Evolutionary conservation across 768 basidiomycete genomes (phyloP), one percentile per base, ranked within the genome.

Genomic region (Russula sp.): DNA sequence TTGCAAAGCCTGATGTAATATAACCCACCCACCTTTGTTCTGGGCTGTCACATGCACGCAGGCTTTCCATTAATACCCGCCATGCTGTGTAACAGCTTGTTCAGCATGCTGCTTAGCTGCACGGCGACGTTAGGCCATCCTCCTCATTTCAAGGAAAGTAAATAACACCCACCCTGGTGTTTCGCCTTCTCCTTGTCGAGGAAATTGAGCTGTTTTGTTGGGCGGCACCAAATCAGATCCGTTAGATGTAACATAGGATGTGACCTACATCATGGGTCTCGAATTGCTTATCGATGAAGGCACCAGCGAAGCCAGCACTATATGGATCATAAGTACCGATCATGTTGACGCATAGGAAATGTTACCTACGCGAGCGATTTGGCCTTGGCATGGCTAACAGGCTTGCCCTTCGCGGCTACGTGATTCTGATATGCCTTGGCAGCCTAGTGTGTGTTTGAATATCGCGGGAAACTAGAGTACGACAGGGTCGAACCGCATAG

Each of bases 371-470:
- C 63, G 60, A 83, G 69, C 74, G 86, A 79, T 76, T 87, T 88
- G n/a, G 83, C 84, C 70, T 77, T 77, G 13, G 72, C 79, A 71
- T 90, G 88, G 56, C 34, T 72, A 14, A 64, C 70, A 3, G 82
- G 79, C 67, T 79, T 66, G 46, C 88, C 88, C 34, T 86, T 77
- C 42, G 59, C 71, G 44, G 61, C 77, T 34, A 70, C 56, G 73
- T 90, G 88, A 0, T 83, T 67, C 67, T 89, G 79, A 71, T 82
- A 89, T 1, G 83, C 81, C 72, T 86, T 88, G 53, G 79, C 80
- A 61, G 87, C 87, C 85, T 64, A 22, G 16, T 22, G 20, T 85
- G 48, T 56, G 24, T 38, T 18, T 55, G n/a, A 30, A 10, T 7
- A 44, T 44, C 34, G 5, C 28, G 28, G 42, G 28, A 50, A 30